phyloP scores from a whole-genome alignment of 208 protist genomes.

The Leishmania martiniquensis region DNA sequence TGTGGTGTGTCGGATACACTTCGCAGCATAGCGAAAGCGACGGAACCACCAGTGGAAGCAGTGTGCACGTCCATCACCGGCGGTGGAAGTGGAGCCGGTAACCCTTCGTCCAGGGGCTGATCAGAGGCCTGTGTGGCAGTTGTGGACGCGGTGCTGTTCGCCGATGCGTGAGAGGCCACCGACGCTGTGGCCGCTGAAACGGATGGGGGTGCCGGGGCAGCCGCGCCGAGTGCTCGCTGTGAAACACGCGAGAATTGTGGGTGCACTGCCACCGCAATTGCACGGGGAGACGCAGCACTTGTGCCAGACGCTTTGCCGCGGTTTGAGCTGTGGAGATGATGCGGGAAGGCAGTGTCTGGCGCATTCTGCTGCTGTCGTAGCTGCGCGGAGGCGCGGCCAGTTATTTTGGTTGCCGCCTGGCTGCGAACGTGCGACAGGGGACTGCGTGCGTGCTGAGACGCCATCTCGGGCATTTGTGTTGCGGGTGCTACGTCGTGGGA shows the following conservation, averaged over 20 bases:
- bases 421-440: background rate
- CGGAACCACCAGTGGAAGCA: no score
- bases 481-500: background rate
- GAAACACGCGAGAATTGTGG: conserved; percentile 10
- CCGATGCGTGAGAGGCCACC: background rate
- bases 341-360: background rate
- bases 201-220: background rate
- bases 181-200: background rate
- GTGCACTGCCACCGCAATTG: conserved; percentile 8
- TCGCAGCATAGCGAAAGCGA: background rate
- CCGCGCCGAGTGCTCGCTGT: background rate
- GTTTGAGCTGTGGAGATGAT: background rate
- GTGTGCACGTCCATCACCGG: background rate
- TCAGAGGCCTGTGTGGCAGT: background rate
- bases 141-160: background rate
- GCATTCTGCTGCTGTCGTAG: background rate
- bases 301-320: background rate
- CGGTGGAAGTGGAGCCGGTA: background rate
- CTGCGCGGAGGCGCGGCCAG: background rate
- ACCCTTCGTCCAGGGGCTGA: background rate
- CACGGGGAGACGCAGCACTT: background rate
- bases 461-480: background rate
- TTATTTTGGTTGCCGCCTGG: background rate
- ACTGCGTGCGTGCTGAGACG: background rate
- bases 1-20: background rate